A percentile compares a stretch with the other conserved stretches of the same genome.
phyloP scores from a whole-genome alignment of 2,329 filamentous ascomycete genomes.

The Colletotrichum sp. region DNA sequence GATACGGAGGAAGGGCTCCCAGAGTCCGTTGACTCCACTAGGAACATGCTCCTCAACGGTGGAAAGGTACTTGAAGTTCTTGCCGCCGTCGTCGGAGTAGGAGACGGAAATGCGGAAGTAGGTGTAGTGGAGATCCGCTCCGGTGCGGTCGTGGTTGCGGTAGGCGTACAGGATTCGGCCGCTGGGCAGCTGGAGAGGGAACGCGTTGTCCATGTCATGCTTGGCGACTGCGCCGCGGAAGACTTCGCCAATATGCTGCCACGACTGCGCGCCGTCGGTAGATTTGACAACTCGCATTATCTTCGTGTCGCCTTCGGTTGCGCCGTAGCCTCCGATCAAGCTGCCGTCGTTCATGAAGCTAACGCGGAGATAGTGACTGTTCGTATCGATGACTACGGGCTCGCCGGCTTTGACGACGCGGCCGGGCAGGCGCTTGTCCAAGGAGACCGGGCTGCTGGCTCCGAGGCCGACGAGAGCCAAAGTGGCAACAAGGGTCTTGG shows the following conservation, averaged over 20 bases:
- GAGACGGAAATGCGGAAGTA: conserved; percentile 47
- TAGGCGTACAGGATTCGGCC: conserved; percentile 41
- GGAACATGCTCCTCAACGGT: conserved; percentile 29
- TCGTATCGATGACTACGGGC: conserved; percentile 28
- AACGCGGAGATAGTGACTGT: conserved; percentile 34
- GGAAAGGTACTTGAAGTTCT: conserved; percentile 37
- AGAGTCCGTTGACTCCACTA: conserved; percentile 38
- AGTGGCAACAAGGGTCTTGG: not conserved
- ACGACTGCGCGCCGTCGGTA: conserved; percentile 31
- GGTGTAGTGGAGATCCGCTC: conserved; percentile 26
- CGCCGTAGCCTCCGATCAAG: conserved; percentile 34
- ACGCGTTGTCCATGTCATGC: conserved; percentile 37
- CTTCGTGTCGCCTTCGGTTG: conserved; percentile 24
- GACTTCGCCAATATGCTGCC: conserved; percentile 30
- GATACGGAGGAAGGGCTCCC: conserved; percentile 50
- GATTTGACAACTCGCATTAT: conserved; percentile 30
- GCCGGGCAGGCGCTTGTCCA: not conserved
- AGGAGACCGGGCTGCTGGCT: not conserved
- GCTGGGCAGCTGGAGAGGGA: conserved; percentile 37
- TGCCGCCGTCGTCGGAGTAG: conserved; percentile 45
- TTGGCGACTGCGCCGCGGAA: conserved; percentile 14
- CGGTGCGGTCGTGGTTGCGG: conserved; percentile 36
- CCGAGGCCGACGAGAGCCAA: not conserved
- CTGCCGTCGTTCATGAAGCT: conserved; percentile 28
- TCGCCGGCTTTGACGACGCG: conserved; percentile 19